phyloP scores from a whole-genome alignment of 306 rosid genomes.

The Argentina anserina region DNA sequence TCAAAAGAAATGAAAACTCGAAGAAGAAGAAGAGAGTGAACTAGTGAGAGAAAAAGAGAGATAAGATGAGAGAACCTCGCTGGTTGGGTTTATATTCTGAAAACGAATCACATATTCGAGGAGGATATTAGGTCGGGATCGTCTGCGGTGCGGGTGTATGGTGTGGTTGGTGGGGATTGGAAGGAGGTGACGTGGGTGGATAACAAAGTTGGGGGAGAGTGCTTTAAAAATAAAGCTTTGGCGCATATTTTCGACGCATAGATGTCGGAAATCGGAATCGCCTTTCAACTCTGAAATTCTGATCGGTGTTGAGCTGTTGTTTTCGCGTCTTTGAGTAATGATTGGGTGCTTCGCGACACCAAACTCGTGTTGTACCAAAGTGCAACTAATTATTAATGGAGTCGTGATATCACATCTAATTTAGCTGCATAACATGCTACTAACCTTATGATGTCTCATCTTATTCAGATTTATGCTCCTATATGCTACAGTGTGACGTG shows the following conservation, averaged over 20 bases:
- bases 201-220: neutral
- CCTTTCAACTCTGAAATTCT: neutral
- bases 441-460: neutral
- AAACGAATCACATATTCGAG: neutral
- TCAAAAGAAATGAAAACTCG: neutral
- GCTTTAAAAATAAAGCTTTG: neutral
- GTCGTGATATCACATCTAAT: neutral
- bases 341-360: conserved; percentile 5
- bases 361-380: conserved; percentile 4
- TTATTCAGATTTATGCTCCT: neutral
- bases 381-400: neutral
- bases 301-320: neutral
- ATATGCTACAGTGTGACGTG: too few relatives aligned
- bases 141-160: neutral
- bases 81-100: conserved; percentile 29
- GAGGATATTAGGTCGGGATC: neutral
- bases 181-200: neutral
- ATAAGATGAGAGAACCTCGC: neutral
- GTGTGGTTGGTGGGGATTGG: neutral
- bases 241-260: conserved; percentile 23
- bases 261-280: conserved; percentile 29
- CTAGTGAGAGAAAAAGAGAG: neutral
- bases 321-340: neutral
- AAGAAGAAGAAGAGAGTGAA: neutral
- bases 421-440: neutral